Evolutionary conservation across 495 filamentous ascomycete species (phyloP).

Genomic region (Symbiotaphrina buchneri): DNA sequence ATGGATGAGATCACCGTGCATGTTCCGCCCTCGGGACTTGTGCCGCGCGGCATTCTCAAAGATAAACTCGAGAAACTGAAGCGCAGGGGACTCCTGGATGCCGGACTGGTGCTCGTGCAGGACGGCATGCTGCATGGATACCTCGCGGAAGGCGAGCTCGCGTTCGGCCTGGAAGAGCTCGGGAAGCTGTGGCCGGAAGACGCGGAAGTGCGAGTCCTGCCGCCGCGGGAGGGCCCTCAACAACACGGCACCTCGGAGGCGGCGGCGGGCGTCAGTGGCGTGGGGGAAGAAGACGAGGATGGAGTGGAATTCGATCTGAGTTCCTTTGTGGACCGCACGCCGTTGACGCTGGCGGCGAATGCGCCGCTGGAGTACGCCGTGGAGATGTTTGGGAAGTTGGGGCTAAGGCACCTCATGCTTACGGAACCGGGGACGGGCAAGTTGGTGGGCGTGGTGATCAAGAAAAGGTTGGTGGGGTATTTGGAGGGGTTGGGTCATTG

Average conservation of each 20-base stretch:
- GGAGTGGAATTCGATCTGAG: constrained; percentile 21
- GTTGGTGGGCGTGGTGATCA: constrained; percentile 15
- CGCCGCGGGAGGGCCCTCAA: too few relatives aligned
- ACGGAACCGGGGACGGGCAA: constrained; percentile 19
- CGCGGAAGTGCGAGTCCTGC: constrained; percentile 17
- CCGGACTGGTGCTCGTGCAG: constrained; percentile 29
- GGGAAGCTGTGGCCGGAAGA: constrained; percentile 13
- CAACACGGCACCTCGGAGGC: too few relatives aligned
- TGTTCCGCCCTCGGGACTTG: constrained; percentile 19
- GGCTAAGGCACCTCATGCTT: constrained; percentile 25
- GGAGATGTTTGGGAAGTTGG: constrained; percentile 34
- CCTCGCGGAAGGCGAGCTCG: constrained; percentile 28
- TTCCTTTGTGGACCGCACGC: constrained; percentile 28
- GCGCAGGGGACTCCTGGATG: constrained; percentile 27
- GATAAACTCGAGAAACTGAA: constrained; percentile 22
- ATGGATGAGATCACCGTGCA: constrained; percentile 31
- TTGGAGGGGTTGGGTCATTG: constrained; percentile 9
- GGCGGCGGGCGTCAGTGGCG: too few relatives aligned
- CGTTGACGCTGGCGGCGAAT: constrained; percentile 22
- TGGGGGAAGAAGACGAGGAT: constrained; percentile 11
- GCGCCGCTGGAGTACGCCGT: constrained; percentile 32
- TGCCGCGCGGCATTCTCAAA: constrained; percentile 17
- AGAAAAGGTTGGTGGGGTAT: constrained; percentile 16
- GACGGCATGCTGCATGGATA: constrained; percentile 26
- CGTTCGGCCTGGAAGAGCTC: constrained; percentile 21